Base-by-base conservation (phyloP, 108 stramenopile genomes). In the Conticribra guillardii region DNA sequence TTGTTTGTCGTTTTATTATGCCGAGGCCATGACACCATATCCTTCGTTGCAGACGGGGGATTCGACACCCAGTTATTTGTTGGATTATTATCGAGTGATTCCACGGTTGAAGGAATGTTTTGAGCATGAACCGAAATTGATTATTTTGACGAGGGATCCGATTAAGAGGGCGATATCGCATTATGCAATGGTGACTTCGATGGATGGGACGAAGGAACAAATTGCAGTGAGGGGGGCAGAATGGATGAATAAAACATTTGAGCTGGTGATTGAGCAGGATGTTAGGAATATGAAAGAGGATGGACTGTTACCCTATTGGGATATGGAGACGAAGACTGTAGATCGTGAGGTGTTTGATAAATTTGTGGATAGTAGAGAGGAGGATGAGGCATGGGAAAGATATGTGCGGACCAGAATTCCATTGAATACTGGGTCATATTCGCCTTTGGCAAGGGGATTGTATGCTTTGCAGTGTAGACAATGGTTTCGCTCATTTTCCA, bases 121-220 rank as follows among this genome's bases (percentile, higher is more conserved):
- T 72, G 32, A 41, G 16, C 84, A 82, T n/a, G 66, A 55, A 29
- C 72, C 90, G 18, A 87, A 87, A 45, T 70, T 99, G 34, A 87
- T 99, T 60, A 91, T 96, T 41, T 95, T 97, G 80, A 60, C 96
- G 30, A 85, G 98, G n/a, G 92, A 98, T 77, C 98, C 98, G 17
- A 93, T 96, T 27, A 79, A 80, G 28, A 82, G 98, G 30, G 97
- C 96, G 16, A 71, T 79, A 37, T 94, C 92, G 19, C 98, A 99
- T 67, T 97, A 93, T 79, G 90, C 91, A 64, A 99, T 99, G 98
- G 90, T 96, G 2, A 89, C 89, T 3, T 92, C 92, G 7, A 61
- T 52, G 18, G 81, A 89, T 28, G 96, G 96, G 8, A 96, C 89
- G 18, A 76, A 85, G 11, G 95, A 80, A 16, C 96, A 99, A 78